phyloP scores from a whole-genome alignment of 163 green algal genomes.

The Chloromonas sp. region DNA sequence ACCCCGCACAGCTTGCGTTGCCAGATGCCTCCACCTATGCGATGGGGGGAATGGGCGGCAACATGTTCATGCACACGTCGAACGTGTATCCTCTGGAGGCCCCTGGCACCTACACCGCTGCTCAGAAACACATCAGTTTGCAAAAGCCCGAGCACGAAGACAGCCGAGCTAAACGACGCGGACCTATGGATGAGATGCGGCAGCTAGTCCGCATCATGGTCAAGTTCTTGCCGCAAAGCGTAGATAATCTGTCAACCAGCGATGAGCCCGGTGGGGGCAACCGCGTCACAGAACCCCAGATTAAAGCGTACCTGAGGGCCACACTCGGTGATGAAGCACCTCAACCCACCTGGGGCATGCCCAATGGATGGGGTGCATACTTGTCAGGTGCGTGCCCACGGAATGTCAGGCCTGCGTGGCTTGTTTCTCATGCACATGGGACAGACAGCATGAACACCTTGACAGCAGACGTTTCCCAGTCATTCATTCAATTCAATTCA shows the following conservation, averaged over 20 bases:
- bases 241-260: slow-evolving; percentile 9
- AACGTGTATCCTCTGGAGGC: too few species aligned
- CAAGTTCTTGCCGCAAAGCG: slow-evolving; percentile 52
- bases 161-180: slow-evolving; percentile 51
- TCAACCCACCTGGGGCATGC: slow-evolving; percentile 70
- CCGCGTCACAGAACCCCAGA: slow-evolving; percentile 77
- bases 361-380: slow-evolving; percentile 69
- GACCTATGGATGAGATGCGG: slow-evolving; percentile 89
- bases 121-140: slow-evolving; percentile 23
- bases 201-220: slow-evolving; percentile 80
- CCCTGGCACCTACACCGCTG: too few species aligned
- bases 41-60: too few species aligned
- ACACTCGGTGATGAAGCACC: slow-evolving; percentile 64
- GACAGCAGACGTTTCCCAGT: too few species aligned
- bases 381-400: neutral
- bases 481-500: too few species aligned
- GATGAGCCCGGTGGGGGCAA: slow-evolving; percentile 75
- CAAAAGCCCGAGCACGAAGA: slow-evolving; percentile 44
- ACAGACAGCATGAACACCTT: too few species aligned
- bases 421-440: neutral
- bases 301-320: slow-evolving; percentile 69
- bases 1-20: too few species aligned
- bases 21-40: too few species aligned
- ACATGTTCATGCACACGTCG: too few species aligned
- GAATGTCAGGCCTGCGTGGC: neutral